phyloP scores from a whole-genome alignment of 306 rosid genomes.

The Lathyrus oleraceus region DNA sequence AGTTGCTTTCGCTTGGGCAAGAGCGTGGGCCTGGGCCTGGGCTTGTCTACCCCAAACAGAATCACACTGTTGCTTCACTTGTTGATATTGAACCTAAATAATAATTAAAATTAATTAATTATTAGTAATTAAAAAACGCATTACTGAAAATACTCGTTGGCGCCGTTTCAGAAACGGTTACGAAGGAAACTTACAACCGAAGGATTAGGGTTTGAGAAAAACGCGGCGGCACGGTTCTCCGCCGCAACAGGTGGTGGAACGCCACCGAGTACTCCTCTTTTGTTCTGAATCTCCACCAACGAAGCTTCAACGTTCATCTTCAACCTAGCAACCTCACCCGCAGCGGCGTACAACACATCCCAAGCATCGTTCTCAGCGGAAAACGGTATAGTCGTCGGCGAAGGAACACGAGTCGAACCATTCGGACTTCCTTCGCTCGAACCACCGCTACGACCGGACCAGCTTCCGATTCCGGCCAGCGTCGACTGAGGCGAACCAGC shows the following conservation, averaged over 20 bases:
- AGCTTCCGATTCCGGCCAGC: slow-evolving; percentile 68
- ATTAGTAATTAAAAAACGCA: not conserved
- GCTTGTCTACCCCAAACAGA: slow-evolving; percentile 50
- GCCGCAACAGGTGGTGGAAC: slow-evolving; percentile 17
- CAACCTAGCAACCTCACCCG: slow-evolving; percentile 79
- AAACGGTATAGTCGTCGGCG: slow-evolving; percentile 78
- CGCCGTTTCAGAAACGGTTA: not conserved
- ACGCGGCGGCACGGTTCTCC: slow-evolving; percentile 8
- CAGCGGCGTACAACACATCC: slow-evolving; percentile 79
- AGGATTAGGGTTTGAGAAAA: slow-evolving; percentile 39
- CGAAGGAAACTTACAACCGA: slow-evolving; percentile 7
- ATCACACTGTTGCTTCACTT: slow-evolving; percentile 41
- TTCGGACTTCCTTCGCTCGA: slow-evolving; percentile 75
- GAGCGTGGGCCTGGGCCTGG: slow-evolving; percentile 38
- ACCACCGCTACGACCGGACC: slow-evolving; percentile 56
- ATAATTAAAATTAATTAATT: not conserved
- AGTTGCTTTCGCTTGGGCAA: slow-evolving; percentile 32
- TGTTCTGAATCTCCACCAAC: slow-evolving; percentile 29
- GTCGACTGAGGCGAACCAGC: slow-evolving; percentile 87
- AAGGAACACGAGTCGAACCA: slow-evolving; percentile 62
- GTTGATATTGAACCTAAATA: slow-evolving; percentile 33
- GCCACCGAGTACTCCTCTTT: slow-evolving; percentile 38
- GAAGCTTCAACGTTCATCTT: slow-evolving; percentile 48
- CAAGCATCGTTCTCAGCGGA: slow-evolving; percentile 53
- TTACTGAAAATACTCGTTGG: not conserved